phyloP scores from a whole-genome alignment of 257 asterid species.

The Voacanga thouarsii region DNA sequence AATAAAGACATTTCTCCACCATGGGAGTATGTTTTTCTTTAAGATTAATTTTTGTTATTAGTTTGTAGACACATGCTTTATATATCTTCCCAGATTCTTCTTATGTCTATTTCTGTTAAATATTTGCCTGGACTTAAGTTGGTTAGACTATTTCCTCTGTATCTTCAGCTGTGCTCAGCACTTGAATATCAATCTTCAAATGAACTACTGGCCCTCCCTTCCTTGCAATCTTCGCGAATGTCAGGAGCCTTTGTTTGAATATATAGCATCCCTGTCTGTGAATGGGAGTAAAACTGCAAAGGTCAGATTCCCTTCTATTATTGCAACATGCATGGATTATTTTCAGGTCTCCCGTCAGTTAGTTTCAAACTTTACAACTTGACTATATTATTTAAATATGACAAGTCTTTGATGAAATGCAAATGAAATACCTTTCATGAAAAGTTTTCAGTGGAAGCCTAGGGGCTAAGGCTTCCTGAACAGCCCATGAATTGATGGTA shows the following conservation, averaged over 20 bases:
- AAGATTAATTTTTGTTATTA: background rate
- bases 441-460: background rate
- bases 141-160: conserved; percentile 4
- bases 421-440: no score
- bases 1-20: conserved; percentile 52
- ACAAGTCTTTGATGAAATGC: background rate
- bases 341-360: background rate
- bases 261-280: conserved; percentile 49
- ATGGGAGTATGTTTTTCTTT: conserved; percentile 63
- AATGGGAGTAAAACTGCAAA: conserved; percentile 69
- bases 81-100: background rate
- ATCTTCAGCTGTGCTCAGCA: conserved; percentile 67
- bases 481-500: background rate
- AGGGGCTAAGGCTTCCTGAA: background rate
- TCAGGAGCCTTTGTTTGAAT: conserved; percentile 76
- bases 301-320: conserved; percentile 33
- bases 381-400: background rate
- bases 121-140: background rate
- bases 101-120: background rate
- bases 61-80: background rate
- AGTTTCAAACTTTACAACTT: background rate
- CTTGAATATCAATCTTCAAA: conserved; percentile 81
- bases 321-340: background rate
- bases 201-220: conserved; percentile 87
- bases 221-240: conserved; percentile 70